phyloP scores from a whole-genome alignment of 31 red algal genomes.

The Asparagopsis taxiformis region DNA sequence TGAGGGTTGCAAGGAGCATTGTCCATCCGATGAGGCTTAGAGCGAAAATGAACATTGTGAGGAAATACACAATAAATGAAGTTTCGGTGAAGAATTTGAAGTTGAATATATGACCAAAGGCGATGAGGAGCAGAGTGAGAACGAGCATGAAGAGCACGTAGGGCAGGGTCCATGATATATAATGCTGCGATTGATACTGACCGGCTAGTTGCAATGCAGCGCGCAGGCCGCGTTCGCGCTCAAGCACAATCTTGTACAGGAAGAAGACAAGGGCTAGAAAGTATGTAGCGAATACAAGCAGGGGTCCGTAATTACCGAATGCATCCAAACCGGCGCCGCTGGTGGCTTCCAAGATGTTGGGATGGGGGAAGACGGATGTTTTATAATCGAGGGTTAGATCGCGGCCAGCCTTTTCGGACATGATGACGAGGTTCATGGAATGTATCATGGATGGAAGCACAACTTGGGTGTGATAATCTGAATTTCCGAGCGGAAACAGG shows the following conservation, averaged over 20 bases:
- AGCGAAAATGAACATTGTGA: slow-evolving; percentile 90
- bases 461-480: slow-evolving; percentile 57
- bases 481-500: slow-evolving; percentile 72
- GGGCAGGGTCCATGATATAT: slow-evolving; percentile 75
- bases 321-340: slow-evolving; percentile 35
- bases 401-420: slow-evolving; percentile 46
- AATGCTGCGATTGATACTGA: slow-evolving; percentile 83
- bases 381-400: slow-evolving; percentile 55
- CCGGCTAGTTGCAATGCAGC: slow-evolving; percentile 83
- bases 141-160: slow-evolving; percentile 58
- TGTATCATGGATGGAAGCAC: slow-evolving; percentile 87
- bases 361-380: slow-evolving; percentile 89
- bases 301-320: slow-evolving; percentile 58
- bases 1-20: slow-evolving; percentile 70
- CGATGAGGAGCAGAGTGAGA: slow-evolving; percentile 72
- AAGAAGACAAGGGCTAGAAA: slow-evolving; percentile 88
- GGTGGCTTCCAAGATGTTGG: slow-evolving; percentile 50
- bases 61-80: slow-evolving; percentile 64
- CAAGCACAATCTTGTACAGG: slow-evolving; percentile 74
- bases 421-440: slow-evolving; percentile 84
- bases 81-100: slow-evolving; percentile 82
- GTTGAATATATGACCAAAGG: slow-evolving; percentile 81
- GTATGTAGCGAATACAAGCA: slow-evolving; percentile 79
- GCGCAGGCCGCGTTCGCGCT: slow-evolving; percentile 86
- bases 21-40: slow-evolving; percentile 78